A percentile compares a stretch with the other conserved stretches of the same genome.
These are phyloP conservation scores for Leonotis leonurus DNA, from an alignment of 257 asterid genomes.

Conservation along the genomic window DNA sequence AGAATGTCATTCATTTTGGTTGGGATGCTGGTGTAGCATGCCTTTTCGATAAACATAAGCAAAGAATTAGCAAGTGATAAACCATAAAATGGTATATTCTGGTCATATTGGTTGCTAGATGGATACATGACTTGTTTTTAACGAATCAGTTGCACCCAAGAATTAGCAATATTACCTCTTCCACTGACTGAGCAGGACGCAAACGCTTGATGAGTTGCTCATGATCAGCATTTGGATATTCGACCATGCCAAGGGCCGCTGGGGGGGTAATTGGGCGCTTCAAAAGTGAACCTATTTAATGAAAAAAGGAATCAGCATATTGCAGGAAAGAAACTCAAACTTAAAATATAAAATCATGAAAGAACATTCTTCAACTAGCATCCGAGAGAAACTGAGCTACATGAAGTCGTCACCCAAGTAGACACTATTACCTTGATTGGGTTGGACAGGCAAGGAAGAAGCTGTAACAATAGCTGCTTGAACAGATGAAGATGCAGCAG, in stretches of 20 bases:
- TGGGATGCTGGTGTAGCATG: neutral
- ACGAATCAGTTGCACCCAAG: neutral
- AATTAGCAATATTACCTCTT: slow-evolving; percentile 56
- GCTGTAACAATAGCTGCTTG: slow-evolving; percentile 96
- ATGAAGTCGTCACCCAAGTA: slow-evolving; percentile 7
- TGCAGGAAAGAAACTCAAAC: slow-evolving; percentile 2
- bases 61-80: slow-evolving; percentile 12
- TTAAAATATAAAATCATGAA: neutral
- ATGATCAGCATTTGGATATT: slow-evolving; percentile 80
- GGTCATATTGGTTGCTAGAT: neutral
- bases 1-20: slow-evolving; percentile 1
- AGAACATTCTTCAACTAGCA: neutral
- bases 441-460: slow-evolving; percentile 77
- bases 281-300: slow-evolving; percentile 58
- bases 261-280: slow-evolving; percentile 98
- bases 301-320: neutral
- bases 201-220: slow-evolving; percentile 93
- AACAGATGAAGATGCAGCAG: slow-evolving; percentile 91
- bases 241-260: slow-evolving; percentile 83
- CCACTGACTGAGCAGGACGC: slow-evolving; percentile 89
- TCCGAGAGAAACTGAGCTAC: slow-evolving; percentile 9
- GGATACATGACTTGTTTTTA: neutral
- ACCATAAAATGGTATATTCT: neutral
- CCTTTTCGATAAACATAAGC: no score
- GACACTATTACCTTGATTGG: slow-evolving; percentile 64